These are phyloP conservation scores for Starmerella potacharoeniae DNA, from an alignment of 805 yeast species.

Conservation along the genomic window DNA sequence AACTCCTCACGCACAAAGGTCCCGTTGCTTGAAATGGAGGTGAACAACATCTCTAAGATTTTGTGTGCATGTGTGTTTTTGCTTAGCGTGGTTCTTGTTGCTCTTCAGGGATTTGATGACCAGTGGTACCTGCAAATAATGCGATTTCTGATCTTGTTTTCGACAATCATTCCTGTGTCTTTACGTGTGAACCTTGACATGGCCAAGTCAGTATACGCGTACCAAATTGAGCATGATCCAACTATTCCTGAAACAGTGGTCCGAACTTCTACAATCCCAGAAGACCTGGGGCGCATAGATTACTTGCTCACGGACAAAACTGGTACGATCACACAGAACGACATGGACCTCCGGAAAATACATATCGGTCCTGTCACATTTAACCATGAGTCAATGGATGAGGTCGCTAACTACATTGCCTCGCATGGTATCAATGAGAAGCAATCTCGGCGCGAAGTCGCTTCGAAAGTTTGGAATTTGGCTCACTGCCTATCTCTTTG, in stretches of 20 bases:
- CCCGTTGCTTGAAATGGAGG: slow-evolving; percentile 82
- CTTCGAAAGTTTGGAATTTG: slow-evolving; percentile 66
- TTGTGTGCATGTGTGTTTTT: slow-evolving; percentile 77
- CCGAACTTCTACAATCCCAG: slow-evolving; percentile 95
- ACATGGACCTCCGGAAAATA: slow-evolving; percentile 88
- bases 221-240: slow-evolving; percentile 81
- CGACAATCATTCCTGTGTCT: slow-evolving; percentile 93
- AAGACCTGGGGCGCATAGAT: slow-evolving; percentile 92
- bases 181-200: slow-evolving; percentile 87
- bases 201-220: slow-evolving; percentile 91
- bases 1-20: slow-evolving; percentile 76
- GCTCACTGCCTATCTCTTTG: slow-evolving; percentile 81
- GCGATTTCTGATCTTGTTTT: slow-evolving; percentile 82
- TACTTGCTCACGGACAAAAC: slow-evolving; percentile 88
- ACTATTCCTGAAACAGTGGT: slow-evolving; percentile 81
- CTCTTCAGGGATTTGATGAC: slow-evolving; percentile 54
- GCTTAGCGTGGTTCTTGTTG: slow-evolving; percentile 65
- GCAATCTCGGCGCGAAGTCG: slow-evolving; percentile 47
- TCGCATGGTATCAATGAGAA: slow-evolving; percentile 15
- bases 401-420: slow-evolving; percentile 57
- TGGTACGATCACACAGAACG: slow-evolving; percentile 95
- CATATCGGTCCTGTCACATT: slow-evolving; percentile 90
- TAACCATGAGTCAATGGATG: slow-evolving; percentile 84
- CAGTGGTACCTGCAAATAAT: slow-evolving; percentile 86
- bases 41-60: slow-evolving; percentile 76